Percentiles rank a stretch among this genome's conserved stretches.
Conservation (phyloP, 768 basidiomycete genomes). For the Vararia minispora region DNA sequence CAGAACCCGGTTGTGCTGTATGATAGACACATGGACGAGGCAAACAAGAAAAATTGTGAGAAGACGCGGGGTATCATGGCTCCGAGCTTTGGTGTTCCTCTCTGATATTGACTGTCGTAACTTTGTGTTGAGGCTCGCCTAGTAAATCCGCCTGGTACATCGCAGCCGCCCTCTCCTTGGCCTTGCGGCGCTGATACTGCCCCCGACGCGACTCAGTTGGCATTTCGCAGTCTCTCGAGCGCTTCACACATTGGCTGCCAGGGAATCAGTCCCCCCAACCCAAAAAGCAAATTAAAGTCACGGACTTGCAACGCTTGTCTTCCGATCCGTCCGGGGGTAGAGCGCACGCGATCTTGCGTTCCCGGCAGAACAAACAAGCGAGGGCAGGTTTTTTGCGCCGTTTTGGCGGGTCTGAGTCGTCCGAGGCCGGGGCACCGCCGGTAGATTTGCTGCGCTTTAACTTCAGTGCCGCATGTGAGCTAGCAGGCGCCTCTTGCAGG, state of each 20-base stretch:
- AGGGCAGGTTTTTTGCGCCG: slow-evolving; percentile 16
- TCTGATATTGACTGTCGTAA: too few relatives aligned
- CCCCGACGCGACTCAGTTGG: slow-evolving; percentile 14
- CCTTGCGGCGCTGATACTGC: slow-evolving; percentile 12
- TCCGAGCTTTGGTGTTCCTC: too few relatives aligned
- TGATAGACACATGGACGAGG: too few relatives aligned
- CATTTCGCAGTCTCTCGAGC: slow-evolving; percentile 14
- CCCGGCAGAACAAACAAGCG: slow-evolving; percentile 30
- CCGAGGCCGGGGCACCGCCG: slow-evolving; percentile 5
- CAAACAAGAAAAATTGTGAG: too few relatives aligned
- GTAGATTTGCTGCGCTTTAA: too few relatives aligned
- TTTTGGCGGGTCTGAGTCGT: slow-evolving; percentile 5
- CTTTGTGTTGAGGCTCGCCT: too few relatives aligned
- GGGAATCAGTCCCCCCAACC: slow-evolving; percentile 1
- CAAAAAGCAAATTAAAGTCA: background rate
- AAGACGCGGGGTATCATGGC: too few relatives aligned
- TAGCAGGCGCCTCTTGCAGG: too few relatives aligned
- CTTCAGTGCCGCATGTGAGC: too few relatives aligned
- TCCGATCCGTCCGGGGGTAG: slow-evolving; percentile 11
- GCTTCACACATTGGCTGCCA: slow-evolving; percentile 13
- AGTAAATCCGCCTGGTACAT: slow-evolving; percentile 4
- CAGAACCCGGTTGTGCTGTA: too few relatives aligned
- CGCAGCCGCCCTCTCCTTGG: slow-evolving; percentile 4
- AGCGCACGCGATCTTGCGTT: slow-evolving; percentile 31
- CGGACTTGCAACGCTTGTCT: slow-evolving; percentile 14